Evolutionary conservation across 768 basidiomycete genomes (phyloP), one percentile per base, ranked within the genome.

Genomic region (Sistotremastrum niveocremeum): DNA sequence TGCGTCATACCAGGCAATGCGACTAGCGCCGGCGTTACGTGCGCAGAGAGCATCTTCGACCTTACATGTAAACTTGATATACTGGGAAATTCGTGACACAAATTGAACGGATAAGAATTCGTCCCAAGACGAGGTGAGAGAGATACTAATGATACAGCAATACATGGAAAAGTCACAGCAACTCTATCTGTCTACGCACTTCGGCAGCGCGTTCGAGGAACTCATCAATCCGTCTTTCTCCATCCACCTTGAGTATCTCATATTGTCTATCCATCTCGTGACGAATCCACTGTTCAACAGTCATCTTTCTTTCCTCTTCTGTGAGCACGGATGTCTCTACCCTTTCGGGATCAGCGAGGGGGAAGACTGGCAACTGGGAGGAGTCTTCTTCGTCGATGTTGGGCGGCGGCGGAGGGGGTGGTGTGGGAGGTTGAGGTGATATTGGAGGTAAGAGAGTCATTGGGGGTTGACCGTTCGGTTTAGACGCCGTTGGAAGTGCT

Each of bases 211-310:
- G 64, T 47, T 62, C 58, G 53, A 67, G 65, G 58, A 80, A 78
- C 49, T 57, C 49, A 11, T 57, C 60, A 42, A 81, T 74, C 57
- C 69, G 65, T 50, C 61, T 61, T 53, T 69, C 69, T 3, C 72
- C 79, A 49, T 79, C 74, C 40, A 54, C 54, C 60, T 66, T 59
- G 55, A 81, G 68, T 47, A 69, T 74, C 51, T 80, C 76, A 52
- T 74, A 77, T 60, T 86, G 72, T 40, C 74, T 60, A 51, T 70
- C 70, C 59, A 86, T 82, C 62, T 89, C 85, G 52, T 76, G 73
- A 46, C 80, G 69, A 48, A 89, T 78, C 76, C 84, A 84, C 55
- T 90, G 76, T 55, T 90, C 87, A 41, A 91, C 71, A 0, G 85
- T 83, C 83, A 90, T 81, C 12, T 69, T 63, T 49, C 79, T 67